Evolutionary conservation across 768 basidiomycete species (phyloP).

Genomic region (Tricholoma bakamatsutake): DNA sequence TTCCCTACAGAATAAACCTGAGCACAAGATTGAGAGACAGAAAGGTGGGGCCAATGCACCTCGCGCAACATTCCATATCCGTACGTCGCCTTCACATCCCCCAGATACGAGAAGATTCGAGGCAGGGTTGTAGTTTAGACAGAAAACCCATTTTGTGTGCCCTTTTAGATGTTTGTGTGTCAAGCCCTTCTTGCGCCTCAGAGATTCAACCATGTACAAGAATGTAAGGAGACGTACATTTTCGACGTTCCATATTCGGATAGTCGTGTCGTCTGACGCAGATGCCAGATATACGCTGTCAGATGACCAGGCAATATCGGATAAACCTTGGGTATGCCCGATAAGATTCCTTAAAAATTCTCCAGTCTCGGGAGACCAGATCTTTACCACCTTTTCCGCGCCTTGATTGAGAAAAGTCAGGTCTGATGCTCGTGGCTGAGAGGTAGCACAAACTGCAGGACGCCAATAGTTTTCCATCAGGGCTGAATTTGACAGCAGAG

Average conservation of each 20-base stretch:
- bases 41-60: constrained; percentile 37
- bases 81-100: constrained; percentile 87
- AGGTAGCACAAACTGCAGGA: constrained; percentile 66
- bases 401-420: constrained; percentile 34
- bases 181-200: constrained; percentile 43
- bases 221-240: constrained; percentile 38
- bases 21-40: background rate
- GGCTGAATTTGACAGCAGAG: constrained; percentile 88
- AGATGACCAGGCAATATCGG: constrained; percentile 85
- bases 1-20: constrained; percentile 47
- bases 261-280: constrained; percentile 87
- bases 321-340: constrained; percentile 79
- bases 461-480: constrained; percentile 77
- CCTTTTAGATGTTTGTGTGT: constrained; percentile 70
- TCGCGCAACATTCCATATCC: constrained; percentile 85
- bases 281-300: constrained; percentile 82
- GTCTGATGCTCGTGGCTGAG: constrained; percentile 7
- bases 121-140: constrained; percentile 84
- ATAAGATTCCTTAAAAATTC: constrained; percentile 68
- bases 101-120: constrained; percentile 90
- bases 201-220: constrained; percentile 2
- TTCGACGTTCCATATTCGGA: constrained; percentile 87
- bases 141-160: constrained; percentile 87
- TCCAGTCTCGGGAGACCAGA: constrained; percentile 80
- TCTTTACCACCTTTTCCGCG: constrained; percentile 72